Conservation (phyloP, 768 basidiomycete genomes). For the Chlorophyllum brunneum region DNA sequence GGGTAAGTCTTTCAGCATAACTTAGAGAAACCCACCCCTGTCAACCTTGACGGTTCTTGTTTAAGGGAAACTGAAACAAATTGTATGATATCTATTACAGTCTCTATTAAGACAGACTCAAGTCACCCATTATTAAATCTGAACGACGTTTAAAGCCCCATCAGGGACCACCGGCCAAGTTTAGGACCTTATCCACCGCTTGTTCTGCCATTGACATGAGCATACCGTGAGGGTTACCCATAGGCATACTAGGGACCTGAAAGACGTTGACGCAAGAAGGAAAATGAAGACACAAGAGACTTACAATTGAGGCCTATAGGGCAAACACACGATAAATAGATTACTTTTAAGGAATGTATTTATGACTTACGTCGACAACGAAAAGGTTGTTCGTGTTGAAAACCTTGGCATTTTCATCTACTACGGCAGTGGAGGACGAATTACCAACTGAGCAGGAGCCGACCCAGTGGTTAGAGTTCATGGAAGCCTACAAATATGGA, state of each 20-base stretch:
- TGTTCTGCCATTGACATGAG: slow-evolving; percentile 11
- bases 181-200: slow-evolving; percentile 6
- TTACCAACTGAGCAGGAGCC: slow-evolving; percentile 46
- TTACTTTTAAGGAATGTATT: too few relatives aligned
- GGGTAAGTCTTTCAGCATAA: too few relatives aligned
- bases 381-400: slow-evolving; percentile 47
- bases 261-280: too few relatives aligned
- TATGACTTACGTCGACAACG: slow-evolving; percentile 46
- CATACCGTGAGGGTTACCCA: slow-evolving; percentile 11
- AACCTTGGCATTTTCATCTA: slow-evolving; percentile 59
- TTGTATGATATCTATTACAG: too few relatives aligned
- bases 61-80: too few relatives aligned
- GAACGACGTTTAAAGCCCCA: too few relatives aligned
- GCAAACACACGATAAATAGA: too few relatives aligned
- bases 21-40: too few relatives aligned
- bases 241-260: slow-evolving; percentile 9
- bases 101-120: too few relatives aligned
- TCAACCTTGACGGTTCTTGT: too few relatives aligned
- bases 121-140: too few relatives aligned
- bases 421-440: slow-evolving; percentile 28
- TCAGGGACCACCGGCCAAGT: slow-evolving; percentile 7
- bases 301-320: too few relatives aligned
- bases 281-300: background rate
- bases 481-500: slow-evolving; percentile 30
- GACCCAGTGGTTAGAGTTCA: slow-evolving; percentile 67